These are phyloP conservation scores for Barnettozyma wickerhamii DNA, from an alignment of 805 yeast genomes.

Conservation along the genomic window DNA sequence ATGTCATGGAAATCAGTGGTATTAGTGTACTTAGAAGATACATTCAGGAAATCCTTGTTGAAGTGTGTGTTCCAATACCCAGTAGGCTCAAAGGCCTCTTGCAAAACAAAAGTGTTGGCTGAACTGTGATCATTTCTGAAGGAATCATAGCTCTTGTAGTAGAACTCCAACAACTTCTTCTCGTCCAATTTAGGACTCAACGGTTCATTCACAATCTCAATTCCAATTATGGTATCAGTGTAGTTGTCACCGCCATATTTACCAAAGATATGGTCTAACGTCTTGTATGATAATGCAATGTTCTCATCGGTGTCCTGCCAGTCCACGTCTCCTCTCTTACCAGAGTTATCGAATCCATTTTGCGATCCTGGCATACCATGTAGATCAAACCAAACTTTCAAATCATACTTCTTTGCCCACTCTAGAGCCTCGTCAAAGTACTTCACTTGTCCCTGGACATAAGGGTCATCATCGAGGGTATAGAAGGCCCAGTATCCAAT, in stretches of 20 bases:
- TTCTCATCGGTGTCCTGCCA: slow-evolving; percentile 41
- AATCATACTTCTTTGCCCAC: slow-evolving; percentile 59
- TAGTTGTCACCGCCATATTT: slow-evolving; percentile 47
- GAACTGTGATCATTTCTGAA: slow-evolving; percentile 21
- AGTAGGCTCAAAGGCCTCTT: slow-evolving; percentile 58
- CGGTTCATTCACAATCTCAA: slow-evolving; percentile 72
- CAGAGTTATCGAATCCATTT: slow-evolving; percentile 83
- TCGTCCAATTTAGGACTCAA: slow-evolving; percentile 48
- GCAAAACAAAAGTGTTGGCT: slow-evolving; percentile 46
- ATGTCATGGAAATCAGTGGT: slow-evolving; percentile 45
- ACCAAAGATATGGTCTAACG: slow-evolving; percentile 44
- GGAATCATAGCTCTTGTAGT: slow-evolving; percentile 29
- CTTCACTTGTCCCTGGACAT: slow-evolving; percentile 58
- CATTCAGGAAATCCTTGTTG: slow-evolving; percentile 26
- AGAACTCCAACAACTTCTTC: slow-evolving; percentile 27
- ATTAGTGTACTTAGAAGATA: slow-evolving; percentile 15
- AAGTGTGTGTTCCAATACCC: slow-evolving; percentile 53
- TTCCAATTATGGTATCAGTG: slow-evolving; percentile 60
- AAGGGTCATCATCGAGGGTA: slow-evolving; percentile 47
- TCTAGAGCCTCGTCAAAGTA: slow-evolving; percentile 61
- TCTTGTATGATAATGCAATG: slow-evolving; percentile 43
- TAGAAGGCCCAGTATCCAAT: slow-evolving; percentile 75
- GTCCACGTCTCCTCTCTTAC: slow-evolving; percentile 44
- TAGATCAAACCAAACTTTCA: slow-evolving; percentile 70
- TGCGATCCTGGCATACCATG: slow-evolving; percentile 86